Conservation (phyloP, 2,329 filamentous ascomycete species). For the Neofusicoccum parvum region DNA sequence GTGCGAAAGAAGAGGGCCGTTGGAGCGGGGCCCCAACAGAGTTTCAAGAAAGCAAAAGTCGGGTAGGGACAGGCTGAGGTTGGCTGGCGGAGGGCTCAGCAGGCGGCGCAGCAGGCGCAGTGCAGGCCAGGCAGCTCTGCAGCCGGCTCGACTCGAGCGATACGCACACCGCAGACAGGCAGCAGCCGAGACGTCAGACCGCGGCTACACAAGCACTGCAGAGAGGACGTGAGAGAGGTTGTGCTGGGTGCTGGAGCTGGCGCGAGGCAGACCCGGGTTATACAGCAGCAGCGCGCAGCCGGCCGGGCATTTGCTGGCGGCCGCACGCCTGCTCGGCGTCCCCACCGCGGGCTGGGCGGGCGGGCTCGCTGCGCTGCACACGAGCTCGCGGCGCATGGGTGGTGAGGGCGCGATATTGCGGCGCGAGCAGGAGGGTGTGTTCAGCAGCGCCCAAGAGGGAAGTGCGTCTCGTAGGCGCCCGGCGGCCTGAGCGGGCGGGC, state of each 20-base stretch:
- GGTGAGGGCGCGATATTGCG: neutral
- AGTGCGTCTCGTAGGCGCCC: slow-evolving; percentile 8
- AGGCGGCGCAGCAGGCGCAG: neutral
- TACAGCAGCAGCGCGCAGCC: neutral
- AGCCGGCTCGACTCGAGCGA: neutral
- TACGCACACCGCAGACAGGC: neutral
- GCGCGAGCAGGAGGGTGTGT: neutral
- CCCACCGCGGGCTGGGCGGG: neutral
- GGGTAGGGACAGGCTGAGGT: slow-evolving; percentile 11
- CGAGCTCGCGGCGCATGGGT: neutral
- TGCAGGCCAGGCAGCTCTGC: neutral
- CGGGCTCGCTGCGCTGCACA: neutral
- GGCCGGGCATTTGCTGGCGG: neutral
- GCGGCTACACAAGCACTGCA: slow-evolving; percentile 13
- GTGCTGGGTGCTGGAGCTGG: neutral
- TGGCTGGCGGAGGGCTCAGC: neutral
- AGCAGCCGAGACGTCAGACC: slow-evolving; percentile 4
- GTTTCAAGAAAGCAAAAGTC: slow-evolving; percentile 15
- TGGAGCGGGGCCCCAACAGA: neutral
- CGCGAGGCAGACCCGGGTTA: neutral
- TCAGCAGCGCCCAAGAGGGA: neutral
- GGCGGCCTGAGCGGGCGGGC: neutral
- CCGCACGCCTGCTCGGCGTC: neutral
- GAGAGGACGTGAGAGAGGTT: neutral
- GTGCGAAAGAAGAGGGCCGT: neutral